Base-by-base conservation (phyloP, 2,329 filamentous ascomycete genomes). In the Emmonsiellopsis sp. region DNA sequence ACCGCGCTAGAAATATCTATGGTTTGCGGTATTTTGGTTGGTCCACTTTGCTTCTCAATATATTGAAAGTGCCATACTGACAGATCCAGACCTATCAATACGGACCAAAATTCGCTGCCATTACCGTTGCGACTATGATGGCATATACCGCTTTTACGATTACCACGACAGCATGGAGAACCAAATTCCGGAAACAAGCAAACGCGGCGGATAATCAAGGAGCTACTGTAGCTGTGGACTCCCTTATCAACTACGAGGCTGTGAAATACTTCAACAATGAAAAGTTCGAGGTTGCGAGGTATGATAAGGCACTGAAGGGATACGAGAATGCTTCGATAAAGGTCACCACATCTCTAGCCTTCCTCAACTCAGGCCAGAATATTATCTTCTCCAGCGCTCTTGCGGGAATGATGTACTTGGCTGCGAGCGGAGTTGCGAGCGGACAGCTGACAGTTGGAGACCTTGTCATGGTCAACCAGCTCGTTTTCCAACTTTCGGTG, bases 261-360 rank as follows among this genome's bases (percentile, higher is more conserved):
- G 93, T 98, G 66, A 98, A 98, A 73, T 95, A 97, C 74, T 98
- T 97, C 75, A 98, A 98, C 76, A 98, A 98, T 65, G 94, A 98
- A 67, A 89, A 87, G 60, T 97, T 90, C 60, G 93, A 98, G 73
- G 89, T 95, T 43, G 80, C 81, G 34, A 83, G 93, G 42, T 98
- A 98, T 68, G 91, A 97, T 70, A 82, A 85, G 62, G 90, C 93
- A 0, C 76, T 98, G 26, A 80, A 84, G 59, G 80, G 85, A 55
- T 98, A 98, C 68, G 89, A 98, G 69, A 86, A 86, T 68, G 91
- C 90, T 54, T 95, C 90, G 13, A 97, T 98, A 76, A 97, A 97
- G 68, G 88, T 98, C 35, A 89, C 89, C 8, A 98, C 93, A 0
- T 97, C 92, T 3, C 75, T 98, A 42, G 87, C 93, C 1, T 85